Conservation (phyloP, 2,329 filamentous ascomycete species). For the Scleromitrula shiraiana region DNA sequence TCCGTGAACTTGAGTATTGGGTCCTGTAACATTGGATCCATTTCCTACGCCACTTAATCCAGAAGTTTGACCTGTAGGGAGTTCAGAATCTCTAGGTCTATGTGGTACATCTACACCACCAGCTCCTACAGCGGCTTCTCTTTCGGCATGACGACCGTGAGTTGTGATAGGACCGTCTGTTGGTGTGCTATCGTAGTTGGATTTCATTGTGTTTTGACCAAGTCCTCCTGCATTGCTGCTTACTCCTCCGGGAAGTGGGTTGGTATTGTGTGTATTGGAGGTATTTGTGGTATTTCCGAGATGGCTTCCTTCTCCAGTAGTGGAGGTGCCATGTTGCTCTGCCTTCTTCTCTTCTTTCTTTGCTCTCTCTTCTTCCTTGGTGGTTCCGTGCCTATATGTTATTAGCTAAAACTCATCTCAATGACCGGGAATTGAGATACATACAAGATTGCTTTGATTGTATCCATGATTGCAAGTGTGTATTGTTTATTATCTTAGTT, state of each 20-base stretch:
- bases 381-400: slow-evolving; percentile 5
- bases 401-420: background rate
- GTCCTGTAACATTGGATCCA: background rate
- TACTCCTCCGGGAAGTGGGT: background rate
- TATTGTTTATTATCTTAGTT: background rate
- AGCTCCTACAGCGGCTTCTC: slow-evolving; percentile 8
- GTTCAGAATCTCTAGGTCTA: slow-evolving; percentile 1
- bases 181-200: background rate
- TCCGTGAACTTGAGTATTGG: slow-evolving; percentile 1
- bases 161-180: background rate
- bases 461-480: slow-evolving; percentile 25
- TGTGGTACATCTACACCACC: background rate
- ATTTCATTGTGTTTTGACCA: background rate
- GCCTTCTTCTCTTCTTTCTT: background rate
- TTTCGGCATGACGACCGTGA: slow-evolving; percentile 4
- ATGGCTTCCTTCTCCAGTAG: slow-evolving; percentile 13
- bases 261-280: background rate
- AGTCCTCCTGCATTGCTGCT: background rate
- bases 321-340: too few species aligned
- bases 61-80: background rate
- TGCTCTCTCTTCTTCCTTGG: background rate
- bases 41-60: background rate
- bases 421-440: background rate
- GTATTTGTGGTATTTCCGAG: slow-evolving; percentile 13
- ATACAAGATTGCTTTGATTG: slow-evolving; percentile 29